Evolutionary conservation across 768 basidiomycete species (phyloP), one percentile per base, ranked within the genome.

Genomic region (Leccinum incarnatum): DNA sequence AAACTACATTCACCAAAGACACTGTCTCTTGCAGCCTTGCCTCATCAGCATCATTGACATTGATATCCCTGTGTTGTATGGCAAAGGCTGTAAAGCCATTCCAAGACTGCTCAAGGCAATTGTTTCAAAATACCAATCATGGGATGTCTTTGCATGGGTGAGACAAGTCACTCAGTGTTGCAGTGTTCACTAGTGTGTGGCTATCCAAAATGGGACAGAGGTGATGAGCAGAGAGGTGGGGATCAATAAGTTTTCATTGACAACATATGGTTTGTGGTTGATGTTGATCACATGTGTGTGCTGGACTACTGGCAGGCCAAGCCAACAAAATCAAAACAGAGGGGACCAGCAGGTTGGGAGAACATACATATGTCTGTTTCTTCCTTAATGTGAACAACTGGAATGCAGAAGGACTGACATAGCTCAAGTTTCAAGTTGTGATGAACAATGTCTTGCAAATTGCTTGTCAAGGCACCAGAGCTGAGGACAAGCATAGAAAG

Each of bases 391-490:
- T 55, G 58, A 19, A 61, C 17, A n/a, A 25, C 9, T 46, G 11
- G 15, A 47, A 30, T 19, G 34, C 17, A n/a, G 58, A 53, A 10
- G 57, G 54, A 46, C 14, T 56, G 21, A 57, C 61, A n/a, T 67
- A 65, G 68, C 59, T 68, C 50, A 69, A 70, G 59, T 55, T n/a
- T n/a, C n/a, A n/a, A n/a, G n/a, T 69, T 46, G 42, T 58, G 29
- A 63, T 66, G 10, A 64, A 69, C 34, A 70, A 69, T 49, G 32
- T 65, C 15, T 53, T 70, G 42, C 57, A 46, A 15, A 59, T 69
- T 10, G 2, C 36, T 19, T 69, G 63, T n/a, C 56, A 3, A 14
- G 62, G 54, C 3, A 11, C 57, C 62, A 25, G 47, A 47, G 23
- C 32, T 11, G 11, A 45, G 23, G 42, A 40, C 14, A 19, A 29